Evolutionary conservation across 495 filamentous ascomycete genomes (phyloP), one percentile per base, ranked within the genome.

Genomic region (Trichoderma gamsii): DNA sequence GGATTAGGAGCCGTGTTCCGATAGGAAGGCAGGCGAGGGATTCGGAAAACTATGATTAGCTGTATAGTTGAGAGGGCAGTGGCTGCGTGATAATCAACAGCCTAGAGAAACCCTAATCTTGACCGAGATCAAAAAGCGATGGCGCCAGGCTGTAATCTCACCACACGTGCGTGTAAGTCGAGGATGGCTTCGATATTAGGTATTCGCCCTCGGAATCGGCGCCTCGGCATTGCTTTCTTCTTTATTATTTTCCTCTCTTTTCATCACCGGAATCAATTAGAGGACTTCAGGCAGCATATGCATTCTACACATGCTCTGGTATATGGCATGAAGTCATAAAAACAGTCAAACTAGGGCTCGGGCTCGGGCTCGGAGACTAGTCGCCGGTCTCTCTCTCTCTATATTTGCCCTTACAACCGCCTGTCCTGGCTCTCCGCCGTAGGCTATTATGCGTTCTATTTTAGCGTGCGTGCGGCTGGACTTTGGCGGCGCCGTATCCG

Each of bases 381-480:
- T 38, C 8, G 5, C 8, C 35, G 8, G 8, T 38, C 18, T 52
- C n/a, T 18, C 46, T 6, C 15, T 7, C n/a, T 18, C 49, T 9
- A 6, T 9, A 52, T 21, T 3, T n/a, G 18, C 49, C 49, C 18
- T 6, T 25, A 9, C 21, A 3, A 9, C 49, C 21, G 21, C n/a
- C n/a, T 52, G 49, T 52, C 4, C 49, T 15, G 43, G 18, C 43
- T 1, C 51, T 56, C 18, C 5, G 35, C 35, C 5, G 35, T 38
- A 38, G 35, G 35, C 35, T 9, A 9, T 38, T 56, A 61, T 32
- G 56, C 3, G 11, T 13, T 27, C 56, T 61, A 32, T 21, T 52
- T 52, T 52, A 52, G 49, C 49, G 49, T 52, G 56, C 56, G 56
- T 61, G 56, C 56, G 56, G 56, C 56, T 61, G 56, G 56, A 61